These are phyloP conservation scores for Petrea volubilis DNA, from an alignment of 257 asterid species.

Conservation along the genomic window DNA sequence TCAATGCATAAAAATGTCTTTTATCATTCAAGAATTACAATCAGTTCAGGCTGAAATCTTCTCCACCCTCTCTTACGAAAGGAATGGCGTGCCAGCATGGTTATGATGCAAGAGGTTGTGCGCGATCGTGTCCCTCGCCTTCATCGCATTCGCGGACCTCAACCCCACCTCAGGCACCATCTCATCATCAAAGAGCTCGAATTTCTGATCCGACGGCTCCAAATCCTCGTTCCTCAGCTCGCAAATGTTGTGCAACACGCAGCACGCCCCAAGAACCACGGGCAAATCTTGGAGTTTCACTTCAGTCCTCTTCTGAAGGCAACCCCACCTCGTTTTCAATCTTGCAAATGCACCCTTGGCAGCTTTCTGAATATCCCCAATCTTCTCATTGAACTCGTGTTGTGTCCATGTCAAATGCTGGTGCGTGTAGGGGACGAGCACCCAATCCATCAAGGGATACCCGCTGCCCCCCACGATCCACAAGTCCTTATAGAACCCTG, in stretches of 20 bases:
- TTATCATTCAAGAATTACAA: not conserved
- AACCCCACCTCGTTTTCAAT: conserved; percentile 45
- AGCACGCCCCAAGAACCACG: conserved; percentile 49
- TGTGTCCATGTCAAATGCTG: conserved; percentile 53
- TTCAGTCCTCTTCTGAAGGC: conserved; percentile 46
- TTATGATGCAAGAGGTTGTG: conserved; percentile 49
- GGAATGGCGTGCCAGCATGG: conserved; percentile 51
- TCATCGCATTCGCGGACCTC: conserved; percentile 41
- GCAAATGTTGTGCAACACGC: conserved; percentile 49
- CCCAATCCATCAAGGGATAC: conserved; percentile 48
- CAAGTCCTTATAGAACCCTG: conserved; percentile 37
- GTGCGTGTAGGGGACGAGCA: conserved; percentile 46
- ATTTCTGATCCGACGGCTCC: not conserved
- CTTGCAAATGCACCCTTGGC: conserved; percentile 36
- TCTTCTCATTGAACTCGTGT: conserved; percentile 48
- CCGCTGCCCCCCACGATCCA: conserved; percentile 49
- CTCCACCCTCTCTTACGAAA: conserved; percentile 11
- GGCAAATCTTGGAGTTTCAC: conserved; percentile 53
- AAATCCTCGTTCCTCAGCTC: conserved; percentile 37
- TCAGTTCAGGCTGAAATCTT: not conserved
- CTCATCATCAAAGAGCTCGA: conserved; percentile 42
- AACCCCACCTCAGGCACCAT: conserved; percentile 42
- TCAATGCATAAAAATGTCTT: not conserved
- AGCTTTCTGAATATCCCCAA: conserved; percentile 32
- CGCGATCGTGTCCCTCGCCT: conserved; percentile 46